A percentile compares a stretch with the other conserved stretches of the same genome.
These are phyloP conservation scores for Tilletia indica DNA, from an alignment of 1,284 basidiomycete genomes.

Conservation along the genomic window DNA sequence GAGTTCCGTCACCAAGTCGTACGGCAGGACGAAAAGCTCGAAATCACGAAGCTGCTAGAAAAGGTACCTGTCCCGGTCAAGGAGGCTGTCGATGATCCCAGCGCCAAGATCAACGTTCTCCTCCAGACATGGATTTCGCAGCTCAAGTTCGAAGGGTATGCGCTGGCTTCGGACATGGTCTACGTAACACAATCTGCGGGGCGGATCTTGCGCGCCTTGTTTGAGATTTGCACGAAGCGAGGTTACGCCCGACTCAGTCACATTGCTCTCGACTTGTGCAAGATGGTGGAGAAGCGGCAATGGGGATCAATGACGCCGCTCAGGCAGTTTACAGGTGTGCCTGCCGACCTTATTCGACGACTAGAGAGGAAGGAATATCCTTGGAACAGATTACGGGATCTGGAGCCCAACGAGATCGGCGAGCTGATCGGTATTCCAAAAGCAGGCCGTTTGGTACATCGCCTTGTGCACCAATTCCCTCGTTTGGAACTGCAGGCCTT, in stretches of 20 bases:
- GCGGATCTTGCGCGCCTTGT: conserved; percentile 89
- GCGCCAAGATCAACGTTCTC: conserved; percentile 95
- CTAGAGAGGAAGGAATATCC: conserved; percentile 90
- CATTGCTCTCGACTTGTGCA: conserved; percentile 87
- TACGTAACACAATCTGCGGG: conserved; percentile 65
- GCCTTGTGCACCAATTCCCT: conserved; percentile 95
- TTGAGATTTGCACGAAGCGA: conserved; percentile 95
- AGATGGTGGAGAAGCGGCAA: conserved; percentile 78
- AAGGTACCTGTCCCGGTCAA: conserved; percentile 96
- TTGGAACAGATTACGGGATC: conserved; percentile 48
- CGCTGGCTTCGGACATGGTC: conserved; percentile 97
- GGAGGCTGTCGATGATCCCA: conserved; percentile 91
- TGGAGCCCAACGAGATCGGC: conserved; percentile 61
- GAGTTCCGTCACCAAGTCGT: conserved; percentile 91
- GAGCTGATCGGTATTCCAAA: conserved; percentile 87
- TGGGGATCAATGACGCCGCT: conserved; percentile 98
- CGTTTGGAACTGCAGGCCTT: conserved; percentile 73
- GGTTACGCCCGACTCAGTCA: conserved; percentile 96
- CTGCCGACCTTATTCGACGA: conserved; percentile 82
- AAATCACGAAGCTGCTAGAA: conserved; percentile 87
- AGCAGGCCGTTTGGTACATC: conserved; percentile 84
- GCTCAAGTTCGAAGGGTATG: conserved; percentile 91
- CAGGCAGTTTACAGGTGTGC: conserved; percentile 85
- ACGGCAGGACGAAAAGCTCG: conserved; percentile 61
- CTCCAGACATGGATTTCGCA: conserved; percentile 93